Evolutionary conservation across 331 rosid species (phyloP).

Genomic region (Erythrophleum ivorense): DNA sequence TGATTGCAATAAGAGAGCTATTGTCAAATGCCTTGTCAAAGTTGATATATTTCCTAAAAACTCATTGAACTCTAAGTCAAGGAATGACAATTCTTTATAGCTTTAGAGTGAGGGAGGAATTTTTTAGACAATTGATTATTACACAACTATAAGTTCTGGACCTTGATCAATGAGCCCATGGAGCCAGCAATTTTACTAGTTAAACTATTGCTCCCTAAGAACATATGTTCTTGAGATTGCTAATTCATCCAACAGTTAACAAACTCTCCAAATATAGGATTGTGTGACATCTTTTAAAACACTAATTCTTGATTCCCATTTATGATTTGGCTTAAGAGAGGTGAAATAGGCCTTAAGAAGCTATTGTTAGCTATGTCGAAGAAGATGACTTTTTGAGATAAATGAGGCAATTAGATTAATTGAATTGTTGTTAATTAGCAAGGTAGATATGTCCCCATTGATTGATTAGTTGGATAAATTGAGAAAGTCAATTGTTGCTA

Average conservation of each 20-base stretch:
- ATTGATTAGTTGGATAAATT: not conserved
- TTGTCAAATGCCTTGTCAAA: conserved; percentile 12
- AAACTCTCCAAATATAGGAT: conserved; percentile 10
- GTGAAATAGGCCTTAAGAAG: not conserved
- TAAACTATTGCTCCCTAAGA: not conserved
- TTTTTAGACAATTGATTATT: conserved; percentile 19
- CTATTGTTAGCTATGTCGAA: not conserved
- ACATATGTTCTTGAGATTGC: not conserved
- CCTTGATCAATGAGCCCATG: not conserved
- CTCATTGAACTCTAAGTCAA: conserved; percentile 34
- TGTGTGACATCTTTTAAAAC: not conserved
- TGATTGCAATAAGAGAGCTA: not conserved
- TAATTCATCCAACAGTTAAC: conserved; percentile 2
- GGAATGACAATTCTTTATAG: not conserved
- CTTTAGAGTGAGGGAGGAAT: not conserved
- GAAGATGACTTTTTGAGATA: not conserved
- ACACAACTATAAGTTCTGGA: not conserved
- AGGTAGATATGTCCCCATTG: not conserved
- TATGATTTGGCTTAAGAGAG: not conserved
- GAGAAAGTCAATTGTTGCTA: not conserved
- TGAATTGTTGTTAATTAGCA: not conserved
- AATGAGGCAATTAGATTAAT: not conserved
- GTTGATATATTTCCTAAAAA: not conserved
- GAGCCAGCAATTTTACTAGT: not conserved
- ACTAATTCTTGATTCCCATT: not conserved